These are phyloP conservation scores for Mediolabrus comicus DNA, from an alignment of 108 stramenopile genomes.

Conservation along the genomic window DNA sequence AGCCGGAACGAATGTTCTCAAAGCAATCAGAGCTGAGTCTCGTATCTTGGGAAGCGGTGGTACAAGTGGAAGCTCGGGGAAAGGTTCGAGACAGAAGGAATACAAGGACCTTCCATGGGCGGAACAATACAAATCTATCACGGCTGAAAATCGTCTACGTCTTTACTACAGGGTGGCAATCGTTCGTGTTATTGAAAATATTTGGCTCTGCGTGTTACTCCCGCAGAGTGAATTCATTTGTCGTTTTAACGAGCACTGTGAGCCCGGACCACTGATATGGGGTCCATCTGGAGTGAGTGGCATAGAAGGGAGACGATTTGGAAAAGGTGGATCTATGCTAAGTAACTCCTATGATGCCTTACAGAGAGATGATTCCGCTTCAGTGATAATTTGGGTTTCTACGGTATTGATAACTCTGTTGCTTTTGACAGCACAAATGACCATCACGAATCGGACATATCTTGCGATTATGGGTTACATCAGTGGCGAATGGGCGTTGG, in stretches of 20 bases:
- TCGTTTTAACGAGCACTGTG: slow-evolving; percentile 64
- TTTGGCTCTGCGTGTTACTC: slow-evolving; percentile 52
- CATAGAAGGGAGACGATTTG: slow-evolving; percentile 39
- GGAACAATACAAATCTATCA: slow-evolving; percentile 64
- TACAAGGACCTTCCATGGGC: slow-evolving; percentile 59
- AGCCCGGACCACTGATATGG: slow-evolving; percentile 42
- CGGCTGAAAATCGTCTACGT: slow-evolving; percentile 65
- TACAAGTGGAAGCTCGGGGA: slow-evolving; percentile 9
- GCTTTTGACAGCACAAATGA: slow-evolving; percentile 57
- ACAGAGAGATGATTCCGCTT: slow-evolving; percentile 36
- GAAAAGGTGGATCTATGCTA: slow-evolving; percentile 18
- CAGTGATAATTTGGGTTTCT: slow-evolving; percentile 44
- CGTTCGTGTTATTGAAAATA: slow-evolving; percentile 54
- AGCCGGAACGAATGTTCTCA: slow-evolving; percentile 66
- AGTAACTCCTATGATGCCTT: slow-evolving; percentile 39
- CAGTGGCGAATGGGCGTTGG: slow-evolving; percentile 66
- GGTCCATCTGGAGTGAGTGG: slow-evolving; percentile 60
- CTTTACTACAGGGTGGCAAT: slow-evolving; percentile 47
- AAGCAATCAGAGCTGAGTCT: slow-evolving; percentile 54
- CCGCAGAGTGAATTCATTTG: slow-evolving; percentile 61
- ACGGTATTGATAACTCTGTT: slow-evolving; percentile 44
- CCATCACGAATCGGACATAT: slow-evolving; percentile 64
- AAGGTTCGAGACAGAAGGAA: slow-evolving; percentile 21
- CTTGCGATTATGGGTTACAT: slow-evolving; percentile 73
- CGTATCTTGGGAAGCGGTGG: slow-evolving; percentile 29